phyloP scores from a whole-genome alignment of 352 stramenopile genomes.

The Poterioochromonas sp. region DNA sequence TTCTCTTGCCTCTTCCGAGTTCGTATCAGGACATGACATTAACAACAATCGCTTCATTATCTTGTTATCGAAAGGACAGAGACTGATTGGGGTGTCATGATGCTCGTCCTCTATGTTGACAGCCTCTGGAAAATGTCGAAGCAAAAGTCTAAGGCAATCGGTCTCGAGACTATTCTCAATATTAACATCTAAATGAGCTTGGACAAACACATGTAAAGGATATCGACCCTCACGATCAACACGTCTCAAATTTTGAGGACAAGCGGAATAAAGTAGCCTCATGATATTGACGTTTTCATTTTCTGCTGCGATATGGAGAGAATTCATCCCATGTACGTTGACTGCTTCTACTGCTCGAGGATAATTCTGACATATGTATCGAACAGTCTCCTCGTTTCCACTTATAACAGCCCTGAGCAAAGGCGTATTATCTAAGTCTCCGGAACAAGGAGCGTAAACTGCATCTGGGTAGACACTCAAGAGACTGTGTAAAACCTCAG shows the following conservation, averaged over 20 bases:
- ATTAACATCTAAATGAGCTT: neutral
- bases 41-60: neutral
- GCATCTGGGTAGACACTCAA: neutral
- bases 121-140: neutral
- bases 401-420: neutral
- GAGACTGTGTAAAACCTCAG: neutral
- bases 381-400: constrained; percentile 3
- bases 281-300: neutral
- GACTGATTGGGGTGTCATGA: neutral
- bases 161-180: neutral
- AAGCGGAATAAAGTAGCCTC: neutral
- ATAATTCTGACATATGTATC: neutral
- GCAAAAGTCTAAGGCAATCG: neutral
- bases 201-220: neutral
- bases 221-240: neutral
- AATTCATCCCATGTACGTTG: neutral
- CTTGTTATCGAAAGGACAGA: neutral
- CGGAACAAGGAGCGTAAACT: neutral
- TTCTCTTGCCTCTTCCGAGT: neutral
- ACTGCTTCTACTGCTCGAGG: neutral
- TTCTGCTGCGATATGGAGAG: constrained; percentile 3
- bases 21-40: neutral
- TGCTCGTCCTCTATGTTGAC: neutral
- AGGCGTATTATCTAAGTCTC: neutral
- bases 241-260: neutral